phyloP scores from a whole-genome alignment of 2,329 filamentous ascomycete species.

The Claviceps paspali region DNA sequence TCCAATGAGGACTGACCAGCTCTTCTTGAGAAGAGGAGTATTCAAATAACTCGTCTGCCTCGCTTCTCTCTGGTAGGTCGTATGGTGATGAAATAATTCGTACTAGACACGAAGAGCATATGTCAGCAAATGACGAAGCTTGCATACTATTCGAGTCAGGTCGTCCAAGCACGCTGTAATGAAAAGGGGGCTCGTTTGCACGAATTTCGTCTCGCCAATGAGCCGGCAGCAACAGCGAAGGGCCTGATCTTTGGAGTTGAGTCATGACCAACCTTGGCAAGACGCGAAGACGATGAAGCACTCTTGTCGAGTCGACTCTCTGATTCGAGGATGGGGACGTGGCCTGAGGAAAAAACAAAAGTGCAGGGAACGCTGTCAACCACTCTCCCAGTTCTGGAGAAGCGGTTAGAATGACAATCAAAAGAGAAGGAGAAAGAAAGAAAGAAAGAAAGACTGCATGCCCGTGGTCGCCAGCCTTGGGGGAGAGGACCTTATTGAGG shows the following conservation, averaged over 20 bases:
- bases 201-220: background rate
- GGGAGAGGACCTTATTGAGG: background rate
- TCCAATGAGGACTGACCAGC: conserved; percentile 3
- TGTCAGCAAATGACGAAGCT: background rate
- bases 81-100: background rate
- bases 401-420: conserved; percentile 3
- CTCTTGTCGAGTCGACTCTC: conserved; percentile 7
- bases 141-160: background rate
- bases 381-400: conserved; percentile 6
- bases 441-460: background rate
- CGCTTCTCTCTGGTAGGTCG: background rate
- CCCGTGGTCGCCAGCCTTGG: background rate
- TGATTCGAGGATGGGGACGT: background rate
- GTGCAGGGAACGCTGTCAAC: conserved; percentile 5
- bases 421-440: too few relatives aligned
- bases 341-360: conserved; percentile 3
- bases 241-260: background rate
- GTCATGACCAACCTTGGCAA: conserved; percentile 10
- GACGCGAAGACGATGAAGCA: conserved; percentile 4
- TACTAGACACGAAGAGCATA: background rate
- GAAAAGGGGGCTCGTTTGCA: background rate
- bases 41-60: conserved; percentile 5
- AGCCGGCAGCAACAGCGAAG: background rate
- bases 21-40: conserved; percentile 4
- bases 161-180: background rate